phyloP scores from a whole-genome alignment of 2,329 filamentous ascomycete species.

The Cercospora sp. region DNA sequence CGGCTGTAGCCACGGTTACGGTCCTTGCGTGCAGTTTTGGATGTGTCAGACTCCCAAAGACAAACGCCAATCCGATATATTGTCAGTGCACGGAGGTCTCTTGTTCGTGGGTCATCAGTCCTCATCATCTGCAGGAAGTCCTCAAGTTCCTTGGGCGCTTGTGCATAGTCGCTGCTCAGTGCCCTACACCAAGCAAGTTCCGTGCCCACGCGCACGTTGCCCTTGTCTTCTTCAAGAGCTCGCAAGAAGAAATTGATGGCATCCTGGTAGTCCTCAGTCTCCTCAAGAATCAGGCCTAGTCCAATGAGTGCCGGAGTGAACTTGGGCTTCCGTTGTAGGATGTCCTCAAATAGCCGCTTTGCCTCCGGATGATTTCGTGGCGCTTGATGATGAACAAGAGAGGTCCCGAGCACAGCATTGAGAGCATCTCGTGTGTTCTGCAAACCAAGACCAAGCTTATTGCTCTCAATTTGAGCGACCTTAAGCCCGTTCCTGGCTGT shows the following conservation, averaged over 20 bases:
- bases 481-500: slow-evolving; percentile 72
- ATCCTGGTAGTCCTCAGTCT: slow-evolving; percentile 82
- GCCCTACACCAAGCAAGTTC: slow-evolving; percentile 94
- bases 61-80: slow-evolving; percentile 86
- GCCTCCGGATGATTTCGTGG: slow-evolving; percentile 88
- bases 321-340: slow-evolving; percentile 71
- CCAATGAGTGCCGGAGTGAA: slow-evolving; percentile 84
- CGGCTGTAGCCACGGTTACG: slow-evolving; percentile 79
- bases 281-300: slow-evolving; percentile 86
- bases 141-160: slow-evolving; percentile 69
- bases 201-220: slow-evolving; percentile 75
- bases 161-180: slow-evolving; percentile 71
- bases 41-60: slow-evolving; percentile 79
- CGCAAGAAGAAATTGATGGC: slow-evolving; percentile 78
- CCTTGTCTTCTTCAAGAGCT: slow-evolving; percentile 69
- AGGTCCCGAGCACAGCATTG: slow-evolving; percentile 77
- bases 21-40: slow-evolving; percentile 71
- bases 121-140: slow-evolving; percentile 66
- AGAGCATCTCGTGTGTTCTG: slow-evolving; percentile 71
- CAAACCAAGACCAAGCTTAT: slow-evolving; percentile 68
- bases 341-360: slow-evolving; percentile 77
- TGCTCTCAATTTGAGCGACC: slow-evolving; percentile 60
- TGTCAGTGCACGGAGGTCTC: slow-evolving; percentile 78
- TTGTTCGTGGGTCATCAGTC: slow-evolving; percentile 58
- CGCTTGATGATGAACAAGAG: slow-evolving; percentile 84